Evolutionary conservation across 768 basidiomycete species (phyloP).

Genomic region (Podaxis sp.): DNA sequence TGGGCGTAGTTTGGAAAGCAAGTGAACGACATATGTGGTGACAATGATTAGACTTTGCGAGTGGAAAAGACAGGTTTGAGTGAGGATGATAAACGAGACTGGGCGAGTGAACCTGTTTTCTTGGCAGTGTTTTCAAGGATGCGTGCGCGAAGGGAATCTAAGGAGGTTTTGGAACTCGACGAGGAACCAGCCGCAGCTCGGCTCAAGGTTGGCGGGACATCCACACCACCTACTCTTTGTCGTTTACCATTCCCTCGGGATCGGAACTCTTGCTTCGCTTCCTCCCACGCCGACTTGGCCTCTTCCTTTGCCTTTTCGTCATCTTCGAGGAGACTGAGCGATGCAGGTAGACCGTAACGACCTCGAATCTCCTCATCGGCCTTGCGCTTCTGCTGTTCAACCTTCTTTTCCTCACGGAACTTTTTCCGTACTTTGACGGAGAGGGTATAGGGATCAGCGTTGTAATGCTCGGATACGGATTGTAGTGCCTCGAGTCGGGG

Average conservation of each 20-base stretch:
- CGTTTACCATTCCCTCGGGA: slow-evolving; percentile 46
- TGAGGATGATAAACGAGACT: background rate
- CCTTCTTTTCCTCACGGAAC: slow-evolving; percentile 87
- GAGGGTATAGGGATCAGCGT: slow-evolving; percentile 83
- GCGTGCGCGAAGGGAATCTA: slow-evolving; percentile 50
- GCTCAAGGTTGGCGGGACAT: slow-evolving; percentile 23
- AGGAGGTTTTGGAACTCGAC: slow-evolving; percentile 16
- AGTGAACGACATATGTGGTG: background rate
- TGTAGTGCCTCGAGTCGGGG: slow-evolving; percentile 84
- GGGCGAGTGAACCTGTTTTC: slow-evolving; percentile 6
- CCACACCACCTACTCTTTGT: slow-evolving; percentile 37
- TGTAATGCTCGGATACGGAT: slow-evolving; percentile 71
- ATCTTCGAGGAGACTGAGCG: slow-evolving; percentile 64
- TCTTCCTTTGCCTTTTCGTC: slow-evolving; percentile 57
- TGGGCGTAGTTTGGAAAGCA: background rate
- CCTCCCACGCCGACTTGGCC: slow-evolving; percentile 65
- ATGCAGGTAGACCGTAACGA: slow-evolving; percentile 75
- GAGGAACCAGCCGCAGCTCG: slow-evolving; percentile 11
- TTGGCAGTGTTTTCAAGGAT: slow-evolving; percentile 57
- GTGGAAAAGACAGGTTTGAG: slow-evolving; percentile 1
- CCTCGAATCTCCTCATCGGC: slow-evolving; percentile 73
- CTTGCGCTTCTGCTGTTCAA: slow-evolving; percentile 64
- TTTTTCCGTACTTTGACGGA: slow-evolving; percentile 74
- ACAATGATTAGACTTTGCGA: slow-evolving; percentile 7
- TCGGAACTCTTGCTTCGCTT: slow-evolving; percentile 47